These are phyloP conservation scores for Rhynchospora pubera DNA, from an alignment of 176 grass and related monocot species.

Conservation along the genomic window DNA sequence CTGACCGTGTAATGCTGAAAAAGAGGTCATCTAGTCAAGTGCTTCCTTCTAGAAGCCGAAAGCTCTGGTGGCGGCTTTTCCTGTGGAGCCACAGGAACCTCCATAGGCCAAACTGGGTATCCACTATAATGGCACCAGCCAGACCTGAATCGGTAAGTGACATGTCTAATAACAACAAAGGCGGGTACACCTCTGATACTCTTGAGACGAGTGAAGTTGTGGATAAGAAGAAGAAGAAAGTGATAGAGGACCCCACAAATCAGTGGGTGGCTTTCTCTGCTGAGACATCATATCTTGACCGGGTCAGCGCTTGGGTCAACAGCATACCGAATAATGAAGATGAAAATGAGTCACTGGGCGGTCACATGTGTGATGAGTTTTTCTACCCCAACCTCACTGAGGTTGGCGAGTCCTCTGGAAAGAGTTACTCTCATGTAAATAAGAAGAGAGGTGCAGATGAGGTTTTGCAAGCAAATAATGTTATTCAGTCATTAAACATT, in stretches of 20 bases:
- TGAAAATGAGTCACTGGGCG: conserved; percentile 21
- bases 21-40: conserved; percentile 66
- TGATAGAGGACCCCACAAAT: conserved; percentile 24
- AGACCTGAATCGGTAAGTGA: not conserved
- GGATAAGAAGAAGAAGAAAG: conserved; percentile 35
- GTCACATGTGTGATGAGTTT: not conserved
- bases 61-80: conserved; percentile 76
- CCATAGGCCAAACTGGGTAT: conserved; percentile 22
- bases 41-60: conserved; percentile 78
- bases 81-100: conserved; percentile 74
- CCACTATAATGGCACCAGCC: not conserved
- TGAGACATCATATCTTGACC: conserved; percentile 44
- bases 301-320: conserved; percentile 87
- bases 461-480: conserved; percentile 38
- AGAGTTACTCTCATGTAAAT: conserved; percentile 16
- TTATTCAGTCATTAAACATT: conserved; percentile 50
- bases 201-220: conserved; percentile 22
- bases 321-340: conserved; percentile 36
- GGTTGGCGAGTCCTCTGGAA: conserved; percentile 42
- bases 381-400: conserved; percentile 21
- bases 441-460: conserved; percentile 31
- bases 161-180: conserved; percentile 12
- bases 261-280: conserved; percentile 70
- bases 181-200: conserved; percentile 76
- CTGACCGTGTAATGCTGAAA: conserved; percentile 71